Evolutionary conservation across 2,329 filamentous ascomycete species (phyloP), one percentile per base, ranked within the genome.

Genomic region (Trichocomaceae sp.): DNA sequence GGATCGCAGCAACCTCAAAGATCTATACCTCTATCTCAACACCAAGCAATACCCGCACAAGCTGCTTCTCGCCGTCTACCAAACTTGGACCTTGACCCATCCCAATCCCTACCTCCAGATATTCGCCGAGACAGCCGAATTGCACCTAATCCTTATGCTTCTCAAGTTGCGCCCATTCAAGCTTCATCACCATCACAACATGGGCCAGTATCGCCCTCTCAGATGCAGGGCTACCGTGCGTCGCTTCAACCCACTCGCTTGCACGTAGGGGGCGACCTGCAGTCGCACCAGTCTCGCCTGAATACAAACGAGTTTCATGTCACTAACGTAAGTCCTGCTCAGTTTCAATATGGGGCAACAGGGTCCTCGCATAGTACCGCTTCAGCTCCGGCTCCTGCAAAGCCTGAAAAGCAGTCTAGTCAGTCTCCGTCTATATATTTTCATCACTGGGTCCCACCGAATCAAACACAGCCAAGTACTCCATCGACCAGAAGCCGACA

Each of bases 401-500:
- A 72, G 46, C 79, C 80, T 57, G 82, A 84, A 63, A 80, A 55
- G 13, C 61, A 86, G 61, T 82, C 84, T 47, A 72, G 82, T 45
- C 77, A 85, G 59, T 88, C 87, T 41, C 84, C 86, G 0, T 87
- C 85, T 20, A 87, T 95, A 47, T 93, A 89, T 70, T 96, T 96
- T 69, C 89, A 95, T 66, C 89, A 95, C 68, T 96, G 90, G 90
- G 87, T 92, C 57, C 90, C 90, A 46, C 90, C 90, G 13, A 81
- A 59, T 80, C 87, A 70, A 60, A 79, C 80, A 57, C 84, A 87
- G 67, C 86, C 87, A 58, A 82, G 81, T 64, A 87, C 86, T 59
- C 86, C 88, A 65, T 85, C 87, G 75, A 84, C 86, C 83, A 86
- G 83, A 51, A 83, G 83, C 77, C 71, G 81, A 75, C 75, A 75